Evolutionary conservation across 2,329 filamentous ascomycete species (phyloP), one percentile per base, ranked within the genome.

Genomic region (Cladosporium sp.): DNA sequence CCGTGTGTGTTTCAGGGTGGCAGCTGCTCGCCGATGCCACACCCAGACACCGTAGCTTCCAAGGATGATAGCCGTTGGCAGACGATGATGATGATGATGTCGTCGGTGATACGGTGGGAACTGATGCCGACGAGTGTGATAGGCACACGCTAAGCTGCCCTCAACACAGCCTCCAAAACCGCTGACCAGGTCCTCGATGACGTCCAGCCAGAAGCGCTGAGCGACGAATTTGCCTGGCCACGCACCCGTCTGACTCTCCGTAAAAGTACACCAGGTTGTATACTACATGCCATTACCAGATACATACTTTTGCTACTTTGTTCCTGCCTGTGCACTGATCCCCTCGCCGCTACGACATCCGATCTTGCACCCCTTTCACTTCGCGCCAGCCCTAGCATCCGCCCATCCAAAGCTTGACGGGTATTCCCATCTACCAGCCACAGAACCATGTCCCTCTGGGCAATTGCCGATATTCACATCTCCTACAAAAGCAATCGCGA

Each of bases 381-480:
- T 33, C 59, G 29, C 59, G 16, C n/a, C 37, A 44, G 57, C 59
- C 59, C 59, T 62, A 62, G 57, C 46, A 62, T n/a, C 46, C 46
- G 46, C 59, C 57, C 18, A 31, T 53, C 31, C 23, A 49, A 62
- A 62, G 49, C 46, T 62, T 62, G 59, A 49, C 59, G 46, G 59
- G 44, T 53, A 26, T 37, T 53, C 33, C 59, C 59, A 62, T 62
- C 59, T 23, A 28, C 18, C 49, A n/a, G 69, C 69, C 65, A 62
- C 58, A 44, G 35, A 60, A 50, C 23, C 59, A 62, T 62, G 59
- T 62, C 59, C 28, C 75, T 82, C n/a, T 82, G 78, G 73, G 80
- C 80, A 31, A 82, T 82, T 65, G 72, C 75, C 68, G 80, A 82
- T 71, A 78, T 82, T 50, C 80, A 82, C 68, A 74, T 82, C 66